Evolutionary conservation across 805 yeast genomes (phyloP).

Genomic region (Wickerhamomyces hampshirensis): DNA sequence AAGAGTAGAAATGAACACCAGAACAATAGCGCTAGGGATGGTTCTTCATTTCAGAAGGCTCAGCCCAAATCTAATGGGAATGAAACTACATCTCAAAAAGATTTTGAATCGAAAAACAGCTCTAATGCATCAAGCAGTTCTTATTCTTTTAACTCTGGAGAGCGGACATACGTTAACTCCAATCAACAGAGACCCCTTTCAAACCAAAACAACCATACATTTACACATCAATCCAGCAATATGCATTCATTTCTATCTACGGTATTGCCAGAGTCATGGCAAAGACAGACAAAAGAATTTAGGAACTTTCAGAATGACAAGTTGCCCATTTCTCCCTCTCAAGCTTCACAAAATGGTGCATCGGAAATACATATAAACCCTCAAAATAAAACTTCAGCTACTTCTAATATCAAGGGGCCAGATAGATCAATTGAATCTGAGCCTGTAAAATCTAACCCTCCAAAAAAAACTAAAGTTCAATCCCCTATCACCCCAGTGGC

Average conservation of each 20-base stretch:
- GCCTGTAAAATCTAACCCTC: too few relatives aligned
- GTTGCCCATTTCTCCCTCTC: too few relatives aligned
- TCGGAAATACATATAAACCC: too few relatives aligned
- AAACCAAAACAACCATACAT: neutral
- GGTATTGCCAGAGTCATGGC: constrained; percentile 8
- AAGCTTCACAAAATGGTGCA: too few relatives aligned
- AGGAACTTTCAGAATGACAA: neutral
- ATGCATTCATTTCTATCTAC: neutral
- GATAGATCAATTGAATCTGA: too few relatives aligned
- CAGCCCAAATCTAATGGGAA: neutral
- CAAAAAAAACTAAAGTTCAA: too few relatives aligned
- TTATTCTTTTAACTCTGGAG: neutral
- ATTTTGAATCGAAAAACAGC: too few relatives aligned
- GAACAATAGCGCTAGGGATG: neutral
- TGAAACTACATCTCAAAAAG: too few relatives aligned
- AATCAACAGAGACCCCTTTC: neutral
- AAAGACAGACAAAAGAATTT: constrained; percentile 5
- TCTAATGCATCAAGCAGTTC: neutral
- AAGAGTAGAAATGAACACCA: neutral
- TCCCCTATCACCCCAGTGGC: too few relatives aligned
- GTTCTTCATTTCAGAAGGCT: neutral
- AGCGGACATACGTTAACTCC: neutral
- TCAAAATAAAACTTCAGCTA: neutral
- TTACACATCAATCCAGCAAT: too few relatives aligned
- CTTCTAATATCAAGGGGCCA: neutral